Conservation (phyloP, 1,139 yeast species). For the Suhomyces bribrorum region DNA sequence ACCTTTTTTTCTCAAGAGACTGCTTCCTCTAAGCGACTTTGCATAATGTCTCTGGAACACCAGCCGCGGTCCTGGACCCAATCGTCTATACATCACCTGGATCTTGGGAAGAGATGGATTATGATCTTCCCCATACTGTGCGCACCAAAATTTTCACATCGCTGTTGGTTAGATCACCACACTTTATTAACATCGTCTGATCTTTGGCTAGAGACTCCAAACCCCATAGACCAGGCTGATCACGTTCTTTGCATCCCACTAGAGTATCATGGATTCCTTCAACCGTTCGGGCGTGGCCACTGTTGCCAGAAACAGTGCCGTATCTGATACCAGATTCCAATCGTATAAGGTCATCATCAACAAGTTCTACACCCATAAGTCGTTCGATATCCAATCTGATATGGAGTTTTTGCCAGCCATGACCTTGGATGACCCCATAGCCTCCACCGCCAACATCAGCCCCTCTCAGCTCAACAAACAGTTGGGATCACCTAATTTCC, state of each 20-base stretch:
- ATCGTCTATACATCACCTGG: neutral
- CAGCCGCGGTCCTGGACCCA: neutral
- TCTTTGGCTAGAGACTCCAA: too few species aligned
- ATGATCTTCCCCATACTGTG: slow-evolving; percentile 1
- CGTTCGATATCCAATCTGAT: slow-evolving; percentile 72
- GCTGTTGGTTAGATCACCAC: too few species aligned
- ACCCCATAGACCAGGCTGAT: too few species aligned
- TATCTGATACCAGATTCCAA: slow-evolving; percentile 16
- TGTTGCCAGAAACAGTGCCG: neutral
- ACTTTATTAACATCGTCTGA: too few species aligned
- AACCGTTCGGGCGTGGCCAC: neutral
- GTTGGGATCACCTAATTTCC: slow-evolving; percentile 15
- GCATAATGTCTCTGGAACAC: slow-evolving; percentile 2
- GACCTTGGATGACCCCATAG: slow-evolving; percentile 18
- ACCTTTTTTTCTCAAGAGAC: slow-evolving; percentile 3
- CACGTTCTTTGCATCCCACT: neutral
- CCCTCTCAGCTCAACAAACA: slow-evolving; percentile 9
- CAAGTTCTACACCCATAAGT: slow-evolving; percentile 62
- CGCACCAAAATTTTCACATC: slow-evolving; percentile 7
- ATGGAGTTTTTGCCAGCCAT: slow-evolving; percentile 64
- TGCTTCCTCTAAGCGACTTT: slow-evolving; percentile 5
- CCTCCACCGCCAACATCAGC: slow-evolving; percentile 3
- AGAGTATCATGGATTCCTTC: neutral
- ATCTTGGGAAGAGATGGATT: neutral
- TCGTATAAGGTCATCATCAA: slow-evolving; percentile 35